Evolutionary conservation across 139 green algal genomes (phyloP), one percentile per base, ranked within the genome.

Genomic region (Volvox africanus): DNA sequence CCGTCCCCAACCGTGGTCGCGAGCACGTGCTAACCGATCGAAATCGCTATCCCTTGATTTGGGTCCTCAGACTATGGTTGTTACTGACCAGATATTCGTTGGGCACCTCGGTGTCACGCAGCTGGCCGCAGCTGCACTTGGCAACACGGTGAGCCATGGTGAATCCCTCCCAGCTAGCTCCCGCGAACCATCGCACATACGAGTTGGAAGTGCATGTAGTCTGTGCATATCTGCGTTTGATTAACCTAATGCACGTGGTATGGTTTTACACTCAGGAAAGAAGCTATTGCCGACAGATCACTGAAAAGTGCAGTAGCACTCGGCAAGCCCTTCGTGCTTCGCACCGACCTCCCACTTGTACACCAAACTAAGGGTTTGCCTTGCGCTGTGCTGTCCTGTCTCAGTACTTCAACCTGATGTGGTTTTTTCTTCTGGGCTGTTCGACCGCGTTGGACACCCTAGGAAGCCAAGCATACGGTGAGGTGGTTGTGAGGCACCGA

Each of bases 391-490:
- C 44, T 55, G 9, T 55, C 24, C 26, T 44, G 73, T 20, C 36
- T 26, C 90, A 93, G 90, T 92, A 88, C 44, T 92, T 91, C 90
- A 93, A 93, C 32, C 67, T 93, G 44, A 80, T 89, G 69, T 90
- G 83, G 83, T 92, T 92, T 78, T 93, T 94, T 78, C 73, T 94
- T 78, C 82, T 94, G 37, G 93, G 93, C 55, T 89, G 91, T 36
- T 87, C 86, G 61, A 95, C 89, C 2, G 93, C 93, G 0, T 71
- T 95, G 36, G 93, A 95, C 82, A 95, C 91, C 0, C 87, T 94
- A 22, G 92, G 76, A 67, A 89, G 71, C 37, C 93, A 95, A 68
- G 93, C 93, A 9, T 93, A 93, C 73, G 93, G 93, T 91, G 50
- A 67, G 81, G 5, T 16, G 30, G 21, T 33, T 22, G 82, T 37